Conservation (phyloP, 1,284 basidiomycete species). For the Puccinia coronata region DNA sequence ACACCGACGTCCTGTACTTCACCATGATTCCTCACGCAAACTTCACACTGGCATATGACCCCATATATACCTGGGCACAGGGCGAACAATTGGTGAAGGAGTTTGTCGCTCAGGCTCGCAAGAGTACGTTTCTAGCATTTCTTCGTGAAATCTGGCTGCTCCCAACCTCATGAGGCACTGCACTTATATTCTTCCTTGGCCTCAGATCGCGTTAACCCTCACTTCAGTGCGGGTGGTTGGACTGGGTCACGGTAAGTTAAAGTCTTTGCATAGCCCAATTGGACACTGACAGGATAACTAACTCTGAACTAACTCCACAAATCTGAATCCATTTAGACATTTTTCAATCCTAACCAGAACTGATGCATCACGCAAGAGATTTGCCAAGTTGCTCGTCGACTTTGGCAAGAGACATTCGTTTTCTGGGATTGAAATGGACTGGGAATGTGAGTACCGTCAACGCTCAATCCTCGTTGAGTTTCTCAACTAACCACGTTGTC, state of each 20-base stretch:
- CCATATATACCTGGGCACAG: not conserved
- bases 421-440: constrained; percentile 38
- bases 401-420: constrained; percentile 23
- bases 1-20: constrained; percentile 46
- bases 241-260: constrained; percentile 39
- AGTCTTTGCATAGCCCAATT: too few species aligned
- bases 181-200: not conserved
- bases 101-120: constrained; percentile 28
- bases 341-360: constrained; percentile 17
- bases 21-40: constrained; percentile 27
- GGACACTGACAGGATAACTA: too few species aligned
- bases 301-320: not conserved
- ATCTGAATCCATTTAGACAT: not conserved
- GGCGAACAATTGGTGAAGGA: constrained; percentile 19
- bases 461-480: not conserved
- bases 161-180: not conserved
- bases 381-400: constrained; percentile 13
- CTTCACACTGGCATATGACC: not conserved
- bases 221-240: constrained; percentile 39
- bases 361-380: not conserved
- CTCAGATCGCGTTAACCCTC: constrained; percentile 35
- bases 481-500: not conserved
- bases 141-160: not conserved
- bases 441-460: constrained; percentile 31
- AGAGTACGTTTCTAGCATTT: not conserved